Percentiles rank a stretch among this genome's conserved stretches.
phyloP scores from a whole-genome alignment of 352 stramenopile genomes.

The Globisporangium abappressorium region DNA sequence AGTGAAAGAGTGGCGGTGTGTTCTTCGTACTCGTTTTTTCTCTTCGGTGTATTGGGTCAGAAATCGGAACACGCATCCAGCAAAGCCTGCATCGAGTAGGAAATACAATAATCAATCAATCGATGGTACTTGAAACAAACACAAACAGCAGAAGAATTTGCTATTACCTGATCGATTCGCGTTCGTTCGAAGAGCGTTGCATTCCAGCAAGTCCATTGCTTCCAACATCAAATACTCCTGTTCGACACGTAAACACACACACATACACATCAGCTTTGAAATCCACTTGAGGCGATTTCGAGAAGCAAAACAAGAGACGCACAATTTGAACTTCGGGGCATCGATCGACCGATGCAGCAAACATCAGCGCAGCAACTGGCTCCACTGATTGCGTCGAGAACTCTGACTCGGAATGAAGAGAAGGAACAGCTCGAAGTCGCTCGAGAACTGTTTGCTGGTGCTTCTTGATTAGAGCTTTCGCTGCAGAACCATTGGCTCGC shows the following conservation, averaged over 20 bases:
- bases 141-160: neutral
- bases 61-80: slow-evolving; percentile 54
- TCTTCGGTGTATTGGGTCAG: slow-evolving; percentile 48
- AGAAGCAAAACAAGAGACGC: neutral
- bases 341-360: slow-evolving; percentile 49
- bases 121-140: neutral
- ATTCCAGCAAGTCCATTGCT: slow-evolving; percentile 51
- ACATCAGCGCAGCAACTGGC: slow-evolving; percentile 63
- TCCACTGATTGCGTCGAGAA: slow-evolving; percentile 52
- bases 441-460: slow-evolving; percentile 44
- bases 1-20: neutral
- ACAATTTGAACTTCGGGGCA: slow-evolving; percentile 65
- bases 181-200: slow-evolving; percentile 30
- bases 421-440: slow-evolving; percentile 31
- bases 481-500: slow-evolving; percentile 18
- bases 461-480: slow-evolving; percentile 48
- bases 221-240: slow-evolving; percentile 63
- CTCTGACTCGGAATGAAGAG: slow-evolving; percentile 42
- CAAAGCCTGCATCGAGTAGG: slow-evolving; percentile 36
- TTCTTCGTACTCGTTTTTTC: slow-evolving; percentile 46
- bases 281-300: neutral
- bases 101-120: slow-evolving; percentile 3
- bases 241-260: neutral
- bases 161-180: slow-evolving; percentile 48
- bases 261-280: neutral